Evolutionary conservation across 805 yeast species (phyloP).

Genomic region (Babjeviella inositovora): DNA sequence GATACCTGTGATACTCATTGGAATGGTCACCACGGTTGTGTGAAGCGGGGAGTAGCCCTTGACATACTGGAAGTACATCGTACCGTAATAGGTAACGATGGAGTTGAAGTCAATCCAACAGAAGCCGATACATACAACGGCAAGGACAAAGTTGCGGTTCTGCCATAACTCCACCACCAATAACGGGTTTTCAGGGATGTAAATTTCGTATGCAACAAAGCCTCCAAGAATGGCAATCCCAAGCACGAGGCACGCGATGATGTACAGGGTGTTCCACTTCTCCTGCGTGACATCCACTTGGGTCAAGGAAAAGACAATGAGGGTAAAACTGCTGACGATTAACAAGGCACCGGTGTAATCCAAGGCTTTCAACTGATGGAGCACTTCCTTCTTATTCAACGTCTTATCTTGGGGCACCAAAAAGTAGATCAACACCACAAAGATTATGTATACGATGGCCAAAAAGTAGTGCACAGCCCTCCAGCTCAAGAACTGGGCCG

Average conservation of each 20-base stretch:
- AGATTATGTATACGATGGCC: not conserved
- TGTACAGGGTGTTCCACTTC: not conserved
- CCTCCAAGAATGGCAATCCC: not conserved
- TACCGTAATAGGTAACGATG: not conserved
- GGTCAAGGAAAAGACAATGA: constrained; percentile 1
- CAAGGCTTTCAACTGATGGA: not conserved
- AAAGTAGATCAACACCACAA: not conserved
- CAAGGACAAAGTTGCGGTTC: not conserved
- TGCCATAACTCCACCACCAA: not conserved
- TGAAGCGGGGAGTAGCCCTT: not conserved
- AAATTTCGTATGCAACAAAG: not conserved
- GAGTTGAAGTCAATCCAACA: not conserved
- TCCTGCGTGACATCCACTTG: not conserved
- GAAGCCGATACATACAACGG: constrained; percentile 1
- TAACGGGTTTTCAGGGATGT: not conserved
- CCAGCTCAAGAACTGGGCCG: constrained; percentile 1
- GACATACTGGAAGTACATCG: not conserved
- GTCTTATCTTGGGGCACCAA: not conserved
- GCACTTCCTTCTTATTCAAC: not conserved
- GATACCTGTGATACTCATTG: constrained; percentile 1
- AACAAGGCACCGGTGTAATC: constrained; percentile 1
- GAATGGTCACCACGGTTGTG: not conserved
- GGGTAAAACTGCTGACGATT: not conserved
- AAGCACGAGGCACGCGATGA: not conserved
- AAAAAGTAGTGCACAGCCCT: constrained; percentile 1